A percentile compares a stretch with the other conserved stretches of the same genome.
Conservation (phyloP, 2,329 filamentous ascomycete species). For the Pseudogymnoascus sp. region DNA sequence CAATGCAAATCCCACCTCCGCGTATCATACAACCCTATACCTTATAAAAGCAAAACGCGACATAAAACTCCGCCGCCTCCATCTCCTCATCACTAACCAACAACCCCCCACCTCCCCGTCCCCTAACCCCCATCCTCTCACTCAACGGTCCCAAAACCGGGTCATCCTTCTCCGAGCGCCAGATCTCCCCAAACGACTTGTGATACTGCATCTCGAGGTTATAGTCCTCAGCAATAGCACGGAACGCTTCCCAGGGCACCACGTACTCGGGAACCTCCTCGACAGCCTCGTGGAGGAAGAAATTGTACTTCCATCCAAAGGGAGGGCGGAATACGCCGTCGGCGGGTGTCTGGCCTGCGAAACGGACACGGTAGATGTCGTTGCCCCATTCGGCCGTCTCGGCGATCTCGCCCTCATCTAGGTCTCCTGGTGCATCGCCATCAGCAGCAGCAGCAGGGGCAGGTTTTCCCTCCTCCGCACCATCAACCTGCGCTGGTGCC, state of each 20-base stretch:
- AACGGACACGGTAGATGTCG: constrained; percentile 81
- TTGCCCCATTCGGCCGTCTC: constrained; percentile 81
- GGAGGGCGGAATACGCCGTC: constrained; percentile 91
- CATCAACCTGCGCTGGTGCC: neutral
- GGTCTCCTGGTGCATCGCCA: constrained; percentile 31
- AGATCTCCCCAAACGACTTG: constrained; percentile 82
- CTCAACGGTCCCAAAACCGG: constrained; percentile 71
- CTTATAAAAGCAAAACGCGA: constrained; percentile 96
- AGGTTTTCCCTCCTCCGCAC: constrained; percentile 36
- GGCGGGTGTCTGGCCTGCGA: constrained; percentile 70
- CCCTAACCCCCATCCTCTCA: constrained; percentile 90
- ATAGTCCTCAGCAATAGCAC: constrained; percentile 90
- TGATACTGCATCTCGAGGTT: constrained; percentile 94
- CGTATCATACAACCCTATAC: constrained; percentile 41
- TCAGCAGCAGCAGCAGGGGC: constrained; percentile 21
- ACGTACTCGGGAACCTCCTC: constrained; percentile 96
- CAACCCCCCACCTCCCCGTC: constrained; percentile 53
- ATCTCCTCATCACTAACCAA: constrained; percentile 78
- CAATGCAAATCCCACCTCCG: neutral
- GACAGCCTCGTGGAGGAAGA: constrained; percentile 91
- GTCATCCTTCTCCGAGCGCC: constrained; percentile 85
- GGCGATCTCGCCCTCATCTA: constrained; percentile 54
- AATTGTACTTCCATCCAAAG: constrained; percentile 97
- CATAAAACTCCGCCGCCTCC: constrained; percentile 85
- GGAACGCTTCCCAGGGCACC: constrained; percentile 95